phyloP scores from a whole-genome alignment of 2,329 filamentous ascomycete species.

The Byssothecium circinans region DNA sequence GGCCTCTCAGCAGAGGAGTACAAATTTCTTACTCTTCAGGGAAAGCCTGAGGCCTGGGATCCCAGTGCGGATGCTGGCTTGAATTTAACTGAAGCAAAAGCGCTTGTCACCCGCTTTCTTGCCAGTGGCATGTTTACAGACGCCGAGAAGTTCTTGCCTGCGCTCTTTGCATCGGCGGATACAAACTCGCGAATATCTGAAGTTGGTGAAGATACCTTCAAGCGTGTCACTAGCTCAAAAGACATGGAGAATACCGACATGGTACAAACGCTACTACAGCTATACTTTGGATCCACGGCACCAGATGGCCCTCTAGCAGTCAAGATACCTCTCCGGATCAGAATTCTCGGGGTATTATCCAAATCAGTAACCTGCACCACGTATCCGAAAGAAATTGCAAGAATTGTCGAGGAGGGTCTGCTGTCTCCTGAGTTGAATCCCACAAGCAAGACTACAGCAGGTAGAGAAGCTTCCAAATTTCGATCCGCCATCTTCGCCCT shows the following conservation, averaged over 20 bases:
- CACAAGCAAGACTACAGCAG: constrained; percentile 51
- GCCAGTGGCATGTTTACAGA: constrained; percentile 85
- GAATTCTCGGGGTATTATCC: constrained; percentile 72
- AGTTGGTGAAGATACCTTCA: constrained; percentile 87
- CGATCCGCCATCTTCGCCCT: constrained; percentile 83
- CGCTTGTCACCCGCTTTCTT: constrained; percentile 69
- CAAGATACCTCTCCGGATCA: constrained; percentile 73
- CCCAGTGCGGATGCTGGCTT: constrained; percentile 61
- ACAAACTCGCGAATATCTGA: constrained; percentile 77
- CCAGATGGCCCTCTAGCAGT: constrained; percentile 49
- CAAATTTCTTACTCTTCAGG: constrained; percentile 66
- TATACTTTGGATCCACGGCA: constrained; percentile 63
- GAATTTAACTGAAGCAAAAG: constrained; percentile 70
- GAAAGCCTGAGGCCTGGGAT: constrained; percentile 71
- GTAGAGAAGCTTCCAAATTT: constrained; percentile 76
- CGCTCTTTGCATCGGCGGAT: constrained; percentile 80
- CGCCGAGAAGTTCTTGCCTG: constrained; percentile 78
- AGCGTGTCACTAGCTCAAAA: constrained; percentile 68
- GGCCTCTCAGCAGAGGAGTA: constrained; percentile 69
- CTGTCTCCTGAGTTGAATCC: constrained; percentile 44
- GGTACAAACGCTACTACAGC: constrained; percentile 67
- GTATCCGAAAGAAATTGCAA: constrained; percentile 68
- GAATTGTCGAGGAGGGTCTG: constrained; percentile 69
- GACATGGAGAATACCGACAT: constrained; percentile 70
- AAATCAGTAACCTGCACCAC: constrained; percentile 75